phyloP scores from a whole-genome alignment of 306 rosid genomes.

The Lotus japonicus region DNA sequence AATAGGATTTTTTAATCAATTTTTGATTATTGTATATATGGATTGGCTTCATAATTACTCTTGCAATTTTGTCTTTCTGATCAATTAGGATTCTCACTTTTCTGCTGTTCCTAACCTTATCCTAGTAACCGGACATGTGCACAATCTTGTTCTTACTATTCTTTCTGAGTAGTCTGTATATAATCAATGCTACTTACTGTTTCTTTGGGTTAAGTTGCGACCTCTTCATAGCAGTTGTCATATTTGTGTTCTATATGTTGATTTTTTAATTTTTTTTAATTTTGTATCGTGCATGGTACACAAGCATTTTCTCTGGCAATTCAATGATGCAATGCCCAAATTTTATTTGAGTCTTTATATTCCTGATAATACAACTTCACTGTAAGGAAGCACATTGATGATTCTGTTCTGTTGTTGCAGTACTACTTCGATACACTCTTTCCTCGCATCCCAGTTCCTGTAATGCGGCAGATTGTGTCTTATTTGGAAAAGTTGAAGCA shows the following conservation, averaged over 20 bases:
- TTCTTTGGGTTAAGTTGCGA: neutral
- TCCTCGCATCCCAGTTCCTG: conserved; percentile 98
- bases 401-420: conserved; percentile 51
- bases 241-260: neutral
- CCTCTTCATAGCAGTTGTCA: neutral
- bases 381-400: conserved; percentile 19
- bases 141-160: neutral
- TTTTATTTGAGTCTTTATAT: neutral
- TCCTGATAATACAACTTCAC: neutral
- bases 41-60: too few relatives aligned
- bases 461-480: conserved; percentile 73
- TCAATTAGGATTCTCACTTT: too few relatives aligned
- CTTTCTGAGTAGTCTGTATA: neutral
- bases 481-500: conserved; percentile 84
- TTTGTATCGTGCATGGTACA: neutral
- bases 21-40: too few relatives aligned
- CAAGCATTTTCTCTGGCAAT: neutral
- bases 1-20: too few relatives aligned
- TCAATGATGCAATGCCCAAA: neutral
- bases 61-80: too few relatives aligned
- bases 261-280: neutral
- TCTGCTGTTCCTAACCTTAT: too few relatives aligned
- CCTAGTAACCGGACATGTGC: too few relatives aligned
- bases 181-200: neutral
- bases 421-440: conserved; percentile 96